Conservation (phyloP, 169 alveolate genomes). For the Eimeria praecox region DNA sequence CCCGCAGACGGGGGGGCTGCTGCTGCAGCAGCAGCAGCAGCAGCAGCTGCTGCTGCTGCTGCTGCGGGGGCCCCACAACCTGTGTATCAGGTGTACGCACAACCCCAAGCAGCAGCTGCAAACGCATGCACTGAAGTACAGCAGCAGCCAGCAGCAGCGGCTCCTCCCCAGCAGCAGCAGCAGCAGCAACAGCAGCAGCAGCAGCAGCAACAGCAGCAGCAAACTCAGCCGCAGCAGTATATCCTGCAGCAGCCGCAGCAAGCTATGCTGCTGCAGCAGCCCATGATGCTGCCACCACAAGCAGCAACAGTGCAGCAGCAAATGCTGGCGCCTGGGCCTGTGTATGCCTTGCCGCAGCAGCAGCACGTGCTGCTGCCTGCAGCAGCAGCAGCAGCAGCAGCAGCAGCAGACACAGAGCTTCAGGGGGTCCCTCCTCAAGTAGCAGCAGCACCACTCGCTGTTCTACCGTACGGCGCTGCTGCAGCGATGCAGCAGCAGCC, state of each 20-base stretch:
- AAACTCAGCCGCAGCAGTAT: constrained; percentile 3
- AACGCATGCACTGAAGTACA: neutral
- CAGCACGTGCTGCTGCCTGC: constrained; percentile 49
- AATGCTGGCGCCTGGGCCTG: neutral
- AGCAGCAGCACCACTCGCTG: constrained; percentile 9
- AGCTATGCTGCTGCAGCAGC: constrained; percentile 22
- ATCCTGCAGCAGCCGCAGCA: constrained; percentile 34
- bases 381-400: constrained; percentile 24
- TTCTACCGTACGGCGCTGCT: neutral
- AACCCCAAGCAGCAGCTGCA: neutral
- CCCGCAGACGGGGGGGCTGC: no score
- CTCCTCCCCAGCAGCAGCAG: constrained; percentile 28
- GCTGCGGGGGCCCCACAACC: constrained; percentile 31
- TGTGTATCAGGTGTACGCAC: constrained; percentile 28
- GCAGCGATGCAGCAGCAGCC: constrained; percentile 47
- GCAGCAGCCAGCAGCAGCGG: constrained; percentile 26
- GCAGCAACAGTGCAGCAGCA: constrained; percentile 41
- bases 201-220: neutral
- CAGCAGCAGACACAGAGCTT: neutral
- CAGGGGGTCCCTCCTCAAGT: neutral
- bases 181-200: constrained; percentile 30
- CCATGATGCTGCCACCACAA: neutral
- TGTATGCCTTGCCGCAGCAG: constrained; percentile 27
- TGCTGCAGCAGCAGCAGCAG: constrained; percentile 28
- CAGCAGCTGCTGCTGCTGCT: constrained; percentile 23